Evolutionary conservation across 768 basidiomycete species (phyloP), one percentile per base, ranked within the genome.

Genomic region (Tylopilus vinaceipallidus): DNA sequence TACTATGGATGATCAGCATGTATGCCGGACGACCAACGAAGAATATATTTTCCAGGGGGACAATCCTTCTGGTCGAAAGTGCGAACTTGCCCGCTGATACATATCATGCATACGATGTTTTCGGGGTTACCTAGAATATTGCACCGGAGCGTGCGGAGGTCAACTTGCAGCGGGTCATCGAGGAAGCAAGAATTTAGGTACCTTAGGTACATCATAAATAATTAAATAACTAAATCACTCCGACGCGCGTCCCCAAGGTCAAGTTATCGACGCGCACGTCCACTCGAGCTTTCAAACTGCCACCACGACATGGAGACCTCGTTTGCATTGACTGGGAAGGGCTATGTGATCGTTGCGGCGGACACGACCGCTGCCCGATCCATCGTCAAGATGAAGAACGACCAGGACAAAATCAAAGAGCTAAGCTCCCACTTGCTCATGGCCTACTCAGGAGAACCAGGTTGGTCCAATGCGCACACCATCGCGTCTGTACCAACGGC

Each of bases 311-410:
- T 97, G 92, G 93, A 97, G 65, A 88, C 84, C 45, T 91, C 91
- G 16, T 94, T 98, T 67, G 93, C 88, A 32, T 65, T 98, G 47
- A 89, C 82, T 34, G 95, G 95, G 42, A 95, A 97, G 67, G 95
- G 85, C 62, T 99, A 92, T 71, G 87, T 92, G 48, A 81, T 99
- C 54, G 73, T 99, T 59, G 93, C 95, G 2, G 84, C 94, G 10
- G 95, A 98, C 71, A 92, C 87, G 8, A 90, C 85, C 13, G 83
- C 93, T 8, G 83, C 87, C 4, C 80, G 91, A 58, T 97, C 93
- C 27, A 91, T 99, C 71, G 86, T 98, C 66, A 95, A 94, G 74
- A 97, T 98, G 93, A 97, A 98, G 75, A 67, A 78, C 32, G 93
- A 97, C 71, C 90, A 91, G 73, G 95, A 98, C 78, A 98, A 98